Evolutionary conservation across 176 grass and related monocot species (phyloP), one percentile per base, ranked within the genome.

Genomic region (Hordeum marinum): DNA sequence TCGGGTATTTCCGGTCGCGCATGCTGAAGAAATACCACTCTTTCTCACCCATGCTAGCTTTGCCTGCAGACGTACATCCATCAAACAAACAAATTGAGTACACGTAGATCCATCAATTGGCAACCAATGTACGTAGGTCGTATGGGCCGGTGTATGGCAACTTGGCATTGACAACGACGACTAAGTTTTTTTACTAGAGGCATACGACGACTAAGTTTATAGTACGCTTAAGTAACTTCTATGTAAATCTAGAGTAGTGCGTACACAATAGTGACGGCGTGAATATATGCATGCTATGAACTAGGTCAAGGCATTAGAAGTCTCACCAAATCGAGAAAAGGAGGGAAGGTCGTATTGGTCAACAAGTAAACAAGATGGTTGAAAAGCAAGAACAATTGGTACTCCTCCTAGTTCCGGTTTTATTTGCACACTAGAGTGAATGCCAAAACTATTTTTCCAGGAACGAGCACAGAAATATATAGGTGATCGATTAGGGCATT

Each of bases 21-120:
- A 94, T 90, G 85, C 93, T 92, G 82, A 94, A 94, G 87, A 94
- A 94, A 78, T 94, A 94, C 93, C 93, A 94, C 36, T 92, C 93
- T 4, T 94, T 94, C 93, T 94, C 90, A 3, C 90, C 93, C 93
- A 94, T 94, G 87, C 90, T 94, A 72, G 93, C 93, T 86, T 94
- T 94, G 54, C 84, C 93, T 94, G 66, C 7, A 63, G 3, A 81
- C 40, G 82, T 48, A 32, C 9, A 58, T 40, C 1, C 7, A 17
- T 79, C 11, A 66, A n/a, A n/a, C n/a, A n/a, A n/a, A n/a, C n/a
- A n/a, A n/a, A n/a, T n/a, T 45, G 32, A 48, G 65, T 3, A 34
- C 8, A 80, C 37, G 81, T 36, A 46, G 12, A 46, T 65, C 1
- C 7, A 34, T 80, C 11, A 59, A 1, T 60, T 6, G 13, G 7